These are phyloP conservation scores for Actinomortierella wolfii DNA, from an alignment of 371 early-diverging fungal genomes.

Conservation along the genomic window DNA sequence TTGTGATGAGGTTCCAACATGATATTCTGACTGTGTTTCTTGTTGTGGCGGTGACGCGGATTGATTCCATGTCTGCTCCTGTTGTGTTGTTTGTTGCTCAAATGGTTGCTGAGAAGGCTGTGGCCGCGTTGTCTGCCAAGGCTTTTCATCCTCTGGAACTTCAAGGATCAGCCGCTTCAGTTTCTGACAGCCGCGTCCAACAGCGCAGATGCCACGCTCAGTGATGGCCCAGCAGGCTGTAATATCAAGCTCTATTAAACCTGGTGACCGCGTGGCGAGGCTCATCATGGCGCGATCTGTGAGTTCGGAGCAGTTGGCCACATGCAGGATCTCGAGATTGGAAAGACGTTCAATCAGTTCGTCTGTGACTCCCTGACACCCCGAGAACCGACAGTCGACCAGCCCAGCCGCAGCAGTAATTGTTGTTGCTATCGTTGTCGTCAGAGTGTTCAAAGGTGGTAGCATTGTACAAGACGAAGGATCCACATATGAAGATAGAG, in stretches of 20 bases:
- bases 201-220: conserved; percentile 10
- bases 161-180: conserved; percentile 16
- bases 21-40: too few relatives aligned
- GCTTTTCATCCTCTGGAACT: too few relatives aligned
- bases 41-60: too few relatives aligned
- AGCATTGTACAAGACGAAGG: not conserved
- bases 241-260: conserved; percentile 18
- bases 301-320: conserved; percentile 17
- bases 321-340: conserved; percentile 3
- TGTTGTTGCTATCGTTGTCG: too few relatives aligned
- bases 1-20: too few relatives aligned
- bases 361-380: not conserved
- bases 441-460: too few relatives aligned
- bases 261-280: conserved; percentile 6
- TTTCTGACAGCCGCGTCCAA: conserved; percentile 6
- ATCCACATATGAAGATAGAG: conserved; percentile 15
- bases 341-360: not conserved
- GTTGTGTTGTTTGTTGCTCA: too few relatives aligned
- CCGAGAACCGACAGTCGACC: too few relatives aligned
- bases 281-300: conserved; percentile 12
- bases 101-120: too few relatives aligned
- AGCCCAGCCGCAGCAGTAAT: too few relatives aligned
- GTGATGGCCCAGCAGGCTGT: conserved; percentile 12
- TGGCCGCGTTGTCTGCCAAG: too few relatives aligned
- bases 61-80: too few relatives aligned